Evolutionary conservation across 805 yeast genomes (phyloP).

Genomic region (Saccharomyces kudriavzevii): DNA sequence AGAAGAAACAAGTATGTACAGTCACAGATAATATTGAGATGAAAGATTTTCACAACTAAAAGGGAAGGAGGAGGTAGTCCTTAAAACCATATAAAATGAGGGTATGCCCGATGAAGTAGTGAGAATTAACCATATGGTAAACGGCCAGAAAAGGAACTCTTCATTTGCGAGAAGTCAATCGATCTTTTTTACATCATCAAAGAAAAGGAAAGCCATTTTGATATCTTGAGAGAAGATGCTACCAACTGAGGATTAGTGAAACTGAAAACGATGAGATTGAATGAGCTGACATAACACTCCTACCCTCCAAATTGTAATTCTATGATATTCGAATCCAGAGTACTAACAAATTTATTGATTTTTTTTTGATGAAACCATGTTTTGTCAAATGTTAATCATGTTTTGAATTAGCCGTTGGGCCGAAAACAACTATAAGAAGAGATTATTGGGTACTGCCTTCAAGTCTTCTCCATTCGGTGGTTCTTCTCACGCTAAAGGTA

Average conservation of each 20-base stretch:
- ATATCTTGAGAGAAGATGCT: background rate
- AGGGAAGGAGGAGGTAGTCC: background rate
- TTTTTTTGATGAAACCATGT: background rate
- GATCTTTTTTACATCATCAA: too few species aligned
- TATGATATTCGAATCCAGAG: background rate
- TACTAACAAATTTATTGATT: conserved; percentile 5
- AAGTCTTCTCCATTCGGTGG: conserved; percentile 99
- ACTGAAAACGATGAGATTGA: background rate
- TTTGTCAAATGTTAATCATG: conserved; percentile 13
- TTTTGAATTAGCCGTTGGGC: conserved; percentile 79
- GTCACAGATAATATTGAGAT: background rate
- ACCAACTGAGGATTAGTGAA: background rate
- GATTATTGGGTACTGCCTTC: conserved; percentile 97
- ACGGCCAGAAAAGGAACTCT: background rate
- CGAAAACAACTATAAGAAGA: conserved; percentile 90
- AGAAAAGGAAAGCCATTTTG: background rate
- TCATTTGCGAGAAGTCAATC: background rate
- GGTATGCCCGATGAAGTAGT: background rate
- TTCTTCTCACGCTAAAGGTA: conserved; percentile 99
- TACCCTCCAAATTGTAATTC: background rate
- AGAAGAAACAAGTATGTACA: conserved; percentile 80
- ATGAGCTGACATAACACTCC: background rate
- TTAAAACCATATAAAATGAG: background rate
- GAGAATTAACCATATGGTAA: background rate
- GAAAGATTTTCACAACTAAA: background rate